phyloP scores from a whole-genome alignment of 805 yeast genomes.

The Saccharomyces jurei region DNA sequence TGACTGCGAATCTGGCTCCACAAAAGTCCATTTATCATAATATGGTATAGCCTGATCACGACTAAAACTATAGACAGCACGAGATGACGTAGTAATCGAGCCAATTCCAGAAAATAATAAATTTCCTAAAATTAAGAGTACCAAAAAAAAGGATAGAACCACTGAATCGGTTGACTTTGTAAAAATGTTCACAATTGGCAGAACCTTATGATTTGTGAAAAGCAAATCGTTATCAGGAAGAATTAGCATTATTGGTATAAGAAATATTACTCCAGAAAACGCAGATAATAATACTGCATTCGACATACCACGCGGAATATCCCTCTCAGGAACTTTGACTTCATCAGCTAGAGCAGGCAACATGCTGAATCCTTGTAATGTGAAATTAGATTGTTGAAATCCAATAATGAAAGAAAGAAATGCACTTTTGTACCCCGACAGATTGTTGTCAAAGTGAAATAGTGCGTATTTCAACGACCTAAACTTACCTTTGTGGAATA shows the following conservation, averaged over 20 bases:
- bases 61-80: conserved; percentile 76
- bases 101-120: conserved; percentile 72
- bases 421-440: conserved; percentile 66
- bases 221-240: conserved; percentile 55
- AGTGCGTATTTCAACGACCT: conserved; percentile 53
- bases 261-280: conserved; percentile 61
- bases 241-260: conserved; percentile 63
- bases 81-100: conserved; percentile 69
- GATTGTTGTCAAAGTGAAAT: conserved; percentile 58
- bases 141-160: conserved; percentile 60
- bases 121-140: conserved; percentile 58
- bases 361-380: conserved; percentile 78
- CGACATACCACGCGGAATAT: conserved; percentile 67
- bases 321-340: conserved; percentile 64
- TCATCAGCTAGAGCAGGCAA: conserved; percentile 77
- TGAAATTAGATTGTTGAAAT: conserved; percentile 68
- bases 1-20: conserved; percentile 46
- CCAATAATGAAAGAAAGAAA: conserved; percentile 69
- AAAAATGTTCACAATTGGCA: conserved; percentile 75
- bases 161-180: conserved; percentile 61
- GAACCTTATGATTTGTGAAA: conserved; percentile 52
- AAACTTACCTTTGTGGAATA: conserved; percentile 47
- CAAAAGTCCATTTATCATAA: conserved; percentile 55
- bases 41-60: conserved; percentile 76
- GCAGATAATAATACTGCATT: conserved; percentile 57